Percentiles rank a stretch among this genome's conserved stretches.
Evolutionary conservation across 805 yeast genomes (phyloP).

Genomic region (Peterozyma xylosa): DNA sequence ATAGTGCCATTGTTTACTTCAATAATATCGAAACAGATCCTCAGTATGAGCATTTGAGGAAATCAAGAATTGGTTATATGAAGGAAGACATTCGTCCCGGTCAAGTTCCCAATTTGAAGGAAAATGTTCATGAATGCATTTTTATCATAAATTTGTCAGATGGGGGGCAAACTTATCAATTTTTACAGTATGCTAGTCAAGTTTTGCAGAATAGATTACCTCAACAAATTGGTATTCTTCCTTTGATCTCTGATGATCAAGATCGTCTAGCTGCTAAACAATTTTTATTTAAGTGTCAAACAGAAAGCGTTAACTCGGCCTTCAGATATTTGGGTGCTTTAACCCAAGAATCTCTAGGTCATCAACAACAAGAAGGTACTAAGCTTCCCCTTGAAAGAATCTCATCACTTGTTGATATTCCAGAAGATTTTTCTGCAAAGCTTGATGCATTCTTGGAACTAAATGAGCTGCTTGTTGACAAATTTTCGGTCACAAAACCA

Average conservation of each 20-base stretch:
- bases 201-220: conserved; percentile 56
- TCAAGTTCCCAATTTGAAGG: conserved; percentile 60
- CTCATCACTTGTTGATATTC: neutral
- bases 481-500: conserved; percentile 38
- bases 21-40: conserved; percentile 69
- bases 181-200: conserved; percentile 40
- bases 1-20: conserved; percentile 50
- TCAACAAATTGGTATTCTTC: conserved; percentile 79
- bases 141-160: conserved; percentile 59
- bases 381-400: neutral
- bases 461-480: conserved; percentile 17
- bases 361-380: neutral
- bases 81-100: conserved; percentile 38
- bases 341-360: conserved; percentile 6
- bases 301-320: conserved; percentile 14
- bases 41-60: conserved; percentile 38
- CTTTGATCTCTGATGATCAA: conserved; percentile 30
- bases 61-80: conserved; percentile 39
- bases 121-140: conserved; percentile 69
- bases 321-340: conserved; percentile 16
- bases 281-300: conserved; percentile 13
- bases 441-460: conserved; percentile 18
- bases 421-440: conserved; percentile 3
- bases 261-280: conserved; percentile 19
- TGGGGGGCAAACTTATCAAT: conserved; percentile 38